A percentile compares a stretch with the other conserved stretches of the same genome.
These are phyloP conservation scores for Trametopsis cervina DNA, from an alignment of 768 basidiomycete species.

Conservation along the genomic window DNA sequence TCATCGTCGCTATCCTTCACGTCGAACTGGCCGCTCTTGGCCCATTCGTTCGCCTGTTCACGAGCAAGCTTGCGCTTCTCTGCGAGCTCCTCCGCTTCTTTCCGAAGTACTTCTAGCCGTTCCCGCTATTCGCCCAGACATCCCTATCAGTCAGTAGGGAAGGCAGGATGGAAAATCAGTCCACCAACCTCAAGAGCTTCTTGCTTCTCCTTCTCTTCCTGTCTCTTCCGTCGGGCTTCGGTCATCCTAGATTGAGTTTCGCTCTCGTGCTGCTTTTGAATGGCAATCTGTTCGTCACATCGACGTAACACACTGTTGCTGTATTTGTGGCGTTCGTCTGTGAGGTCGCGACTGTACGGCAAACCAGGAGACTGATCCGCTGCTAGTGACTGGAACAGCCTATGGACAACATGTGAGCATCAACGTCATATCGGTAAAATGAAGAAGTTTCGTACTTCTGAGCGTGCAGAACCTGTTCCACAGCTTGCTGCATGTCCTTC, in stretches of 20 bases:
- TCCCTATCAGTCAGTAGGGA: background rate
- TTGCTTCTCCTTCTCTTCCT: conserved; percentile 67
- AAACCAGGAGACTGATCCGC: conserved; percentile 59
- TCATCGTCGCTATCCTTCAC: conserved; percentile 73
- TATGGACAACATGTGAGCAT: conserved; percentile 24
- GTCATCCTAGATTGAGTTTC: conserved; percentile 71
- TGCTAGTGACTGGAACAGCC: conserved; percentile 80
- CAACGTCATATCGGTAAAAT: background rate
- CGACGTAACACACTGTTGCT: conserved; percentile 81
- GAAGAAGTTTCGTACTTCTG: conserved; percentile 54
- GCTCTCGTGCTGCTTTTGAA: conserved; percentile 65
- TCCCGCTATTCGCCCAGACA: conserved; percentile 40
- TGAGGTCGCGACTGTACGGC: conserved; percentile 82
- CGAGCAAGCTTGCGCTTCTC: conserved; percentile 69
- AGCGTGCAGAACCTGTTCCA: conserved; percentile 77
- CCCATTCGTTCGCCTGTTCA: conserved; percentile 79
- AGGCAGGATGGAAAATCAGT: background rate
- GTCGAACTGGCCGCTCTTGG: conserved; percentile 32
- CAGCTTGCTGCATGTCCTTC: conserved; percentile 69
- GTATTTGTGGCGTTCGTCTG: conserved; percentile 85
- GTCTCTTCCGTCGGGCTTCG: conserved; percentile 67
- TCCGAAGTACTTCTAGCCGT: conserved; percentile 56
- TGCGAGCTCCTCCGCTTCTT: conserved; percentile 71
- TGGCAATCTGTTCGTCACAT: conserved; percentile 69
- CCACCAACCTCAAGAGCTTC: conserved; percentile 59